Percentiles rank a stretch among this genome's conserved stretches.
Evolutionary conservation across 352 stramenopile genomes (phyloP).

Genomic region (Phytophthora agathidicida): DNA sequence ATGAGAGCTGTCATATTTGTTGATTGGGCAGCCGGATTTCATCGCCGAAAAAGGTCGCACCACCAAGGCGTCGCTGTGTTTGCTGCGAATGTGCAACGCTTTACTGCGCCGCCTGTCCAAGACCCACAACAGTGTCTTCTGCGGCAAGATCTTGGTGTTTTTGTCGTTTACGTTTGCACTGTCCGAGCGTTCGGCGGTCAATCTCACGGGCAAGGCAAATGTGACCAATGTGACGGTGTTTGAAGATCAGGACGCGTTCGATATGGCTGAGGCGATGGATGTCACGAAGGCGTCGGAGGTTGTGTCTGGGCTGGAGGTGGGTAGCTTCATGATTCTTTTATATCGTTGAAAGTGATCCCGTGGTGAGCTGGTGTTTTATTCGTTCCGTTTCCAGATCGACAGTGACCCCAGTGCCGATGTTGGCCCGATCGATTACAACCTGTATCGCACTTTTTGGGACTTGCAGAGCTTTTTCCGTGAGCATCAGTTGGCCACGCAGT

Average conservation of each 20-base stretch:
- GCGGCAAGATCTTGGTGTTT: conserved; percentile 86
- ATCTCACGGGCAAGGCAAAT: conserved; percentile 82
- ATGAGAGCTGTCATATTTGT: conserved; percentile 5
- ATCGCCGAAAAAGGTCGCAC: conserved; percentile 68
- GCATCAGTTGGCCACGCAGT: conserved; percentile 68
- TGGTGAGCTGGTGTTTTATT: not conserved
- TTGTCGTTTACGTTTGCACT: conserved; percentile 87
- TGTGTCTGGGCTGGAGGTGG: conserved; percentile 38
- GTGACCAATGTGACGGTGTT: conserved; percentile 80
- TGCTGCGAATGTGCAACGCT: conserved; percentile 86
- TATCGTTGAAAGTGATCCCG: not conserved
- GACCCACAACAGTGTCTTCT: conserved; percentile 92
- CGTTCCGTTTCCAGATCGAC: conserved; percentile 45
- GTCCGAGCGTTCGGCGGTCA: conserved; percentile 85
- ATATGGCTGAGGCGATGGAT: conserved; percentile 64
- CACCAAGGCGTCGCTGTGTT: conserved; percentile 82
- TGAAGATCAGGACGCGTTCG: conserved; percentile 81
- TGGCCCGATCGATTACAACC: conserved; percentile 87
- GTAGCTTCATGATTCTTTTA: not conserved
- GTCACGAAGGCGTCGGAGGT: conserved; percentile 35
- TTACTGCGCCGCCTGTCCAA: conserved; percentile 85
- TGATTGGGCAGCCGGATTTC: conserved; percentile 52
- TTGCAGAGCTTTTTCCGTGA: conserved; percentile 89
- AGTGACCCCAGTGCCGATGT: conserved; percentile 47
- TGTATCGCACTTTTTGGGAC: conserved; percentile 93